A percentile compares a stretch with the other conserved stretches of the same genome.
phyloP scores from a whole-genome alignment of 1,284 basidiomycete genomes.

The Ceratobasidium sp. region DNA sequence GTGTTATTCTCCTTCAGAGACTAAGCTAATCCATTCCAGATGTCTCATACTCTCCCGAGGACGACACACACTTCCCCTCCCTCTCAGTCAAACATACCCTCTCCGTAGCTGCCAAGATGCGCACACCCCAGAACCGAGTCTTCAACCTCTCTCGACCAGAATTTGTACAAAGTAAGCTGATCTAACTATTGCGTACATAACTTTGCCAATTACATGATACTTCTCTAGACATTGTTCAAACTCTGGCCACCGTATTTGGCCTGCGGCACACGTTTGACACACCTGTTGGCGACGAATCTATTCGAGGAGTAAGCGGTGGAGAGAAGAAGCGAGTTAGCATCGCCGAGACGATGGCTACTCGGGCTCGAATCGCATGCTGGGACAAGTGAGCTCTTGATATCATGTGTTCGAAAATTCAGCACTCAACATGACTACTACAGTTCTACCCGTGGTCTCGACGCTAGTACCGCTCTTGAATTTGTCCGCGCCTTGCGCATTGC shows the following conservation, averaged over 20 bases:
- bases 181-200: not conserved
- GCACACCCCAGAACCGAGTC: conserved; percentile 63
- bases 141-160: not conserved
- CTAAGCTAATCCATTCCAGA: conserved; percentile 48
- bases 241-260: conserved; percentile 75
- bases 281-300: conserved; percentile 78
- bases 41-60: conserved; percentile 52
- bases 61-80: conserved; percentile 78
- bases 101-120: conserved; percentile 68
- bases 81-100: conserved; percentile 78
- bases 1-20: not conserved
- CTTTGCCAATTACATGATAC: conserved; percentile 52
- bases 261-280: conserved; percentile 77
- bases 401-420: too few species aligned
- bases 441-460: conserved; percentile 48
- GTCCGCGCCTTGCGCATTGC: conserved; percentile 58
- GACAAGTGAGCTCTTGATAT: conserved; percentile 67
- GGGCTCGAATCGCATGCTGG: conserved; percentile 71
- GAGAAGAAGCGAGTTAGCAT: conserved; percentile 72
- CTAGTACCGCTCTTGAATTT: conserved; percentile 49
- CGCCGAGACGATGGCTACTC: conserved; percentile 66
- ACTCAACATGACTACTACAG: conserved; percentile 50
- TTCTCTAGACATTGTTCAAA: conserved; percentile 62
- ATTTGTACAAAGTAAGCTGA: conserved; percentile 49
- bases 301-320: conserved; percentile 84